These are phyloP conservation scores for Lanmaoa pseudosensibilis DNA, from an alignment of 768 basidiomycete genomes.

Conservation along the genomic window DNA sequence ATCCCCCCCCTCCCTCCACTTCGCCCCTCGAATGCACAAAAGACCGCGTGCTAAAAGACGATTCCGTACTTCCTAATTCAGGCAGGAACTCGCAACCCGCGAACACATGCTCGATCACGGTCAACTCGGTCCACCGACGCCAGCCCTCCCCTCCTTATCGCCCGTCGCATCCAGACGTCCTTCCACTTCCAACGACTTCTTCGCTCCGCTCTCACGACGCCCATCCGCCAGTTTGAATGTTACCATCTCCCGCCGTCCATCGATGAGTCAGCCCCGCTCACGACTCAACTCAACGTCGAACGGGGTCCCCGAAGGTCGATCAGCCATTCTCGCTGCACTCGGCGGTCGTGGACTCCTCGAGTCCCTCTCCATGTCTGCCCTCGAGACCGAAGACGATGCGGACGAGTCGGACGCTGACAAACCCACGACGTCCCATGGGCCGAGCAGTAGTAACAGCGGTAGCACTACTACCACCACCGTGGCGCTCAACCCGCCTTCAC, in stretches of 20 bases:
- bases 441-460: neutral
- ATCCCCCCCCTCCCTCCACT: neutral
- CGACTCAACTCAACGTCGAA: constrained; percentile 23
- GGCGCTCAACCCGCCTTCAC: constrained; percentile 2
- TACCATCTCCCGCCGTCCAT: constrained; percentile 32
- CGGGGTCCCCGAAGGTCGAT: constrained; percentile 17
- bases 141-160: constrained; percentile 43
- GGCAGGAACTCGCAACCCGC: constrained; percentile 83
- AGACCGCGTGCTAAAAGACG: neutral
- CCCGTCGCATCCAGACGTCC: constrained; percentile 49
- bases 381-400: constrained; percentile 48
- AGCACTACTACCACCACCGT: too few relatives aligned
- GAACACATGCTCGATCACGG: constrained; percentile 94
- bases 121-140: constrained; percentile 69
- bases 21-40: neutral
- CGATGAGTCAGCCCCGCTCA: constrained; percentile 24
- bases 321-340: constrained; percentile 21
- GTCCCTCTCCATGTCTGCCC: constrained; percentile 52
- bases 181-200: constrained; percentile 26
- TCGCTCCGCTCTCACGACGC: constrained; percentile 20
- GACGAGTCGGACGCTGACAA: constrained; percentile 26
- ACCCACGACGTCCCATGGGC: constrained; percentile 1
- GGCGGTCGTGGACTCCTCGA: constrained; percentile 39
- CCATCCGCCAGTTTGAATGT: constrained; percentile 27
- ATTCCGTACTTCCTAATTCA: neutral